Base-by-base conservation (phyloP, 2,329 filamentous ascomycete genomes). In the Neophaeococcomyces mojaviensis region DNA sequence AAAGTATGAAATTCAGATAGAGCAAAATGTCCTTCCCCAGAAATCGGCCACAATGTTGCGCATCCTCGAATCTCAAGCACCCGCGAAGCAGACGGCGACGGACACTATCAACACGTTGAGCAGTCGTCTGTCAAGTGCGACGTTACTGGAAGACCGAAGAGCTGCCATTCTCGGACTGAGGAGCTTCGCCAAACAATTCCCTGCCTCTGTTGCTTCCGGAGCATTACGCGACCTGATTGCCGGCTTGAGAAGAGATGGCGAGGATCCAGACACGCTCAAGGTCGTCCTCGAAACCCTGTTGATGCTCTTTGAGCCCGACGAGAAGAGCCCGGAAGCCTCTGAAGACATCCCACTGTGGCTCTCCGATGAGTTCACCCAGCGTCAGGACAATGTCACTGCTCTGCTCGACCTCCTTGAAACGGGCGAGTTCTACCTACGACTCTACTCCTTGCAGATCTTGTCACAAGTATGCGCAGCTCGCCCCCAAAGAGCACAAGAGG, bases 261-360 rank as follows among this genome's bases (percentile, higher is more conserved):
- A 94, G 62, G 92, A 98, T 74, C 84, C 95, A 48, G 92, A 98
- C 65, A 98, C 94, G 4, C 84, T 94, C 62, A 94, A 96, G 68
- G 81, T 94, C 47, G 86, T 95, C 50, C 74, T 98, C 54, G 92
- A 98, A 76, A 98, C 94, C 36, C 71, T 98, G 58, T 73, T 97
- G 63, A 90, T 94, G 82, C 81, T 98, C 33, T 97, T 97, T 66
- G 79, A 78, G 55, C 81, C 79, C 4, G 77, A 83, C 60, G 73
- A 74, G 58, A 70, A 69, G 39, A 82, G 79, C 59, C 74, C 78
- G 54, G 53, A 75, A 70, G 51, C 49, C 18, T 95, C 90, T 12
- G 90, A 97, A 54, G 92, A 98, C 67, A 94, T 98, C 58, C 85
- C 85, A 15, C 72, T 97, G 22, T 98, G 92, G 88, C 75, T 98